Evolutionary conservation across 768 basidiomycete genomes (phyloP).

Genomic region (Rossbeevera mucosa): DNA sequence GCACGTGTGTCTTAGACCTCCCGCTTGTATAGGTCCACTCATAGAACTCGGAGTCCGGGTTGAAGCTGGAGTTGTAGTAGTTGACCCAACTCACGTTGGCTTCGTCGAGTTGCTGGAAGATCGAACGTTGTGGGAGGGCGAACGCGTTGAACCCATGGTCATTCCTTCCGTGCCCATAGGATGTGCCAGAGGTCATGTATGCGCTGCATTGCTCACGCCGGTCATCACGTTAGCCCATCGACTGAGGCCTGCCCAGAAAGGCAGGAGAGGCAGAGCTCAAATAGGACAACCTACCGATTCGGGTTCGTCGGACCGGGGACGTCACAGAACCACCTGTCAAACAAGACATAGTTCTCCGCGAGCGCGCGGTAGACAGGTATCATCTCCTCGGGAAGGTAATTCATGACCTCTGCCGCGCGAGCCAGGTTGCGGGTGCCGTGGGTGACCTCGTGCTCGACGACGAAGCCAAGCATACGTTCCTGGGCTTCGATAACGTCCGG

Average conservation of each 20-base stretch:
- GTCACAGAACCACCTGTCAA: slow-evolving; percentile 24
- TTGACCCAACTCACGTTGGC: slow-evolving; percentile 22
- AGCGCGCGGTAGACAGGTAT: slow-evolving; percentile 23
- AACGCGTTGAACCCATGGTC: slow-evolving; percentile 12
- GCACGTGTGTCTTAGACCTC: slow-evolving; percentile 12
- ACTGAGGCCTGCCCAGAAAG: neutral
- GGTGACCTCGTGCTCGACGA: slow-evolving; percentile 18
- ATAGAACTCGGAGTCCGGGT: slow-evolving; percentile 23
- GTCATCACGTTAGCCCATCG: neutral
- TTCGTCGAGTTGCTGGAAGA: slow-evolving; percentile 26
- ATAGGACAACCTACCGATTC: slow-evolving; percentile 13
- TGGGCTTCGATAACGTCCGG: neutral
- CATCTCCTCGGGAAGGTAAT: slow-evolving; percentile 19
- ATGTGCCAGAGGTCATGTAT: slow-evolving; percentile 26
- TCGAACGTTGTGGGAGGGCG: slow-evolving; percentile 25
- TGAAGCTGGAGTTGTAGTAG: slow-evolving; percentile 28
- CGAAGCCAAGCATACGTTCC: slow-evolving; percentile 22
- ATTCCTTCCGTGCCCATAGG: slow-evolving; percentile 22
- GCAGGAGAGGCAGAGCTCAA: neutral
- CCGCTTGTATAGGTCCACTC: slow-evolving; percentile 18
- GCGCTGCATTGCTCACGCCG: slow-evolving; percentile 6
- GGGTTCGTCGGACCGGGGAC: slow-evolving; percentile 26
- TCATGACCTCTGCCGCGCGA: slow-evolving; percentile 17
- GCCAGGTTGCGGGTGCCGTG: slow-evolving; percentile 6
- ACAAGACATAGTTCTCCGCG: slow-evolving; percentile 23